phyloP scores from a whole-genome alignment of 768 basidiomycete genomes.

The Mycena pura region DNA sequence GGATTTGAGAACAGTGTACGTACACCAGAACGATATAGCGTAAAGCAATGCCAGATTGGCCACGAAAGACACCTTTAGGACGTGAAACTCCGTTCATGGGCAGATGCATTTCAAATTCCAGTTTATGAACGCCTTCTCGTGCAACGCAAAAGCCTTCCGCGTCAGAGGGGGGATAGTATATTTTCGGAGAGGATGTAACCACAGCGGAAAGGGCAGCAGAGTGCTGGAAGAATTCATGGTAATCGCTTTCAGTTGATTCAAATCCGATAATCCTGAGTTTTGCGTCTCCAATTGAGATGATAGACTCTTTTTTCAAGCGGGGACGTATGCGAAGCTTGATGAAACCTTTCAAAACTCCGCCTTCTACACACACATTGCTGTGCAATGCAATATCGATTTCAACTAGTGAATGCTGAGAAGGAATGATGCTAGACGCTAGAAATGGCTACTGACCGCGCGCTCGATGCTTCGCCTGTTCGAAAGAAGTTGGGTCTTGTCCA shows the following conservation, averaged over 20 bases:
- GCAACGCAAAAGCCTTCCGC: slow-evolving; percentile 68
- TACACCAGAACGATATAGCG: slow-evolving; percentile 85
- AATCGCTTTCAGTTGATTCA: slow-evolving; percentile 67
- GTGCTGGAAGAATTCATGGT: slow-evolving; percentile 85
- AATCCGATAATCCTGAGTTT: slow-evolving; percentile 88
- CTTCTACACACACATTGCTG: slow-evolving; percentile 80
- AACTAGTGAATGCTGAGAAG: slow-evolving; percentile 42
- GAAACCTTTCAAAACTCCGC: slow-evolving; percentile 71
- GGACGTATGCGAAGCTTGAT: slow-evolving; percentile 70
- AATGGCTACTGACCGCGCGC: slow-evolving; percentile 49
- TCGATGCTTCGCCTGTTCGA: slow-evolving; percentile 76
- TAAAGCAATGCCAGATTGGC: slow-evolving; percentile 66
- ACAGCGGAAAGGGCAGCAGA: slow-evolving; percentile 60
- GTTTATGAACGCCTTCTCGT: slow-evolving; percentile 66
- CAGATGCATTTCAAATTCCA: slow-evolving; percentile 78
- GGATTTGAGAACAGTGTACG: slow-evolving; percentile 36
- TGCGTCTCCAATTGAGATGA: slow-evolving; percentile 71
- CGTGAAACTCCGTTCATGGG: slow-evolving; percentile 61
- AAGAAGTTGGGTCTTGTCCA: slow-evolving; percentile 42
- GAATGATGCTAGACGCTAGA: background rate
- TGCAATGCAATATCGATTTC: slow-evolving; percentile 84
- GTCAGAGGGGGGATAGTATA: slow-evolving; percentile 56
- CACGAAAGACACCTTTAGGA: slow-evolving; percentile 63
- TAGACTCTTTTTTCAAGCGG: slow-evolving; percentile 58
- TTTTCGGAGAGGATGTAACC: slow-evolving; percentile 48